Evolutionary conservation across 225 moss, liverwort and hornwort genomes (phyloP).

Genomic region (Bryoerythrophyllum caledonicum): DNA sequence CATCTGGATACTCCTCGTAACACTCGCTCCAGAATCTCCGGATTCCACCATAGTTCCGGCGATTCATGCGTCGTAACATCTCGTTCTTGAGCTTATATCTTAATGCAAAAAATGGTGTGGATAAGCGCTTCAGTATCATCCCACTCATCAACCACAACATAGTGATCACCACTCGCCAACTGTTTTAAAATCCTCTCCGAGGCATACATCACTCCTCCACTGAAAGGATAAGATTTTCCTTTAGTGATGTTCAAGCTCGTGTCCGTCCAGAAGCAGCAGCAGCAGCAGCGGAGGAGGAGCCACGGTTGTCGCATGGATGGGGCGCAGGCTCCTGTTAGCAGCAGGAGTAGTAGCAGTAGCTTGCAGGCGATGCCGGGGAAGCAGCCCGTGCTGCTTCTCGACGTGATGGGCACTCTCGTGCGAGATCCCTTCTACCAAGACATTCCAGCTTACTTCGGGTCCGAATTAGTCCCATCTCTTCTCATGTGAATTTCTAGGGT

Average conservation of each 20-base stretch:
- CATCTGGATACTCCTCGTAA: slow-evolving; percentile 2
- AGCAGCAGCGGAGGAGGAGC: neutral
- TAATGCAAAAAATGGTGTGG: slow-evolving; percentile 12
- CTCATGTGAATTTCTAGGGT: neutral
- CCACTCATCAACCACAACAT: neutral
- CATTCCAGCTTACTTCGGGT: slow-evolving; percentile 92
- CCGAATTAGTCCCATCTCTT: neutral
- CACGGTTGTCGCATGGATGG: neutral
- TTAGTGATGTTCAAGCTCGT: neutral
- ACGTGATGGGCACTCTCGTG: slow-evolving; percentile 94
- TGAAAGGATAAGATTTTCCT: neutral
- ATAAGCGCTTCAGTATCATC: slow-evolving; percentile 4
- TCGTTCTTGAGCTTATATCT: neutral
- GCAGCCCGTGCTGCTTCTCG: slow-evolving; percentile 65
- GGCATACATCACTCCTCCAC: slow-evolving; percentile 12
- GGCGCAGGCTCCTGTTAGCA: neutral
- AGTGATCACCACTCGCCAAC: neutral
- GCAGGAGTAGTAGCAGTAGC: slow-evolving; percentile 3
- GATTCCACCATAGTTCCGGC: neutral
- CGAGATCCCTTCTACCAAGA: slow-evolving; percentile 91
- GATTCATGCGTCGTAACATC: neutral
- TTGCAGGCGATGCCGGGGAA: slow-evolving; percentile 1
- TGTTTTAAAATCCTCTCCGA: slow-evolving; percentile 2
- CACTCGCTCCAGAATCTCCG: slow-evolving; percentile 10
- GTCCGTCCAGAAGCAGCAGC: neutral